Evolutionary conservation across 257 asterid species (phyloP).

Genomic region (Rehmannia glutinosa): DNA sequence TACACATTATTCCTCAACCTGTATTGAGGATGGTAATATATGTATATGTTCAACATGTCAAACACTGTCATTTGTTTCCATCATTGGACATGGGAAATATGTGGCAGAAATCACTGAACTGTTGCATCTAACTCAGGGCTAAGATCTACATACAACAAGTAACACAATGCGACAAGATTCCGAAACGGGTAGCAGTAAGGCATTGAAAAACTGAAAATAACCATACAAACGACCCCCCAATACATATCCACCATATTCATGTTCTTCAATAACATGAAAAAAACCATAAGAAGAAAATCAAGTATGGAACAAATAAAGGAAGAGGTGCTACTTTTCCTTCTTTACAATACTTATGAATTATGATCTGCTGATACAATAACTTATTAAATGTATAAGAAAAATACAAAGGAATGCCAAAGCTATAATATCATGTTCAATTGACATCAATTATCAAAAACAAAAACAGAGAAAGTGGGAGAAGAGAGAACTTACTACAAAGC

Average conservation of each 20-base stretch:
- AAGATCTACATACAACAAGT: neutral
- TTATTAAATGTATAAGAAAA: neutral
- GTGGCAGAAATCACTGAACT: too few species aligned
- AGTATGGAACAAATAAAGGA: neutral
- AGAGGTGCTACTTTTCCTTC: neutral
- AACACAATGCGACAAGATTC: neutral
- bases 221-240: neutral
- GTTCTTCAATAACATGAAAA: neutral
- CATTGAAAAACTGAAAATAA: neutral
- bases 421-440: neutral
- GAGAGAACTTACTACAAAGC: slow-evolving; percentile 9
- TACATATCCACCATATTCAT: neutral
- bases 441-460: slow-evolving; percentile 4
- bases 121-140: too few species aligned
- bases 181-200: neutral
- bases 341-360: too few species aligned
- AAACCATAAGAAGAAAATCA: neutral
- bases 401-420: neutral
- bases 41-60: neutral
- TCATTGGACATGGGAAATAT: neutral
- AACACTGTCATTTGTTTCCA: neutral
- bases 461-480: neutral
- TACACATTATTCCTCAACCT: neutral
- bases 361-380: neutral
- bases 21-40: neutral